Evolutionary conservation across 2,329 filamentous ascomycete genomes (phyloP), one percentile per base, ranked within the genome.

Genomic region (Pyrenophora seminiperda): DNA sequence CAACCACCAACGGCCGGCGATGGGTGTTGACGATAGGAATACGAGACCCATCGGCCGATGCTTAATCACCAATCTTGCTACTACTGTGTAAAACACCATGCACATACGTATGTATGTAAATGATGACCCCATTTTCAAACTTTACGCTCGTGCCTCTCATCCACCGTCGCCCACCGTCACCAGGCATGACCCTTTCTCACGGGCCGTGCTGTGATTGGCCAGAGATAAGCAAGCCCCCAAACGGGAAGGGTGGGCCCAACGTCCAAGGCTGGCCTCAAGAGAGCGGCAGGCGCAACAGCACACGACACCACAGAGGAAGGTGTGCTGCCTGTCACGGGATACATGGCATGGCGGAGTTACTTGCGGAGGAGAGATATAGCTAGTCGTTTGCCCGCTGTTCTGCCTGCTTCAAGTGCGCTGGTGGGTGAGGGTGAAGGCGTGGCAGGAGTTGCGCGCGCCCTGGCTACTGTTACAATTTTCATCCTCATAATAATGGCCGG

Each of bases 141-240:
- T 49, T 47, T 24, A 41, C 55, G 50, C 49, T 40, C 50, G 47
- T 47, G 53, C 45, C 44, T 44, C 33, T 22, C 33, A 56, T 41
- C 40, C 54, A 51, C 52, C 34, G 47, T 50, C 57, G 55, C 39
- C 17, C 24, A 27, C n/a, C n/a, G 48, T 29, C 43, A 41, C 14
- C 41, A 40, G 42, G 53, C 39, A 44, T 47, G 38, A 4, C 24
- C 22, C 24, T 47, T 39, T 24, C 18, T 27, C 31, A 30, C 33
- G 17, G 10, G 4, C 24, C n/a, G 31, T 20, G 19, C 3, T 20
- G 43, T 48, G 44, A 67, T 66, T 68, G 66, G 66, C 38, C 48
- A 59, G 54, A 61, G 66, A 68, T 67, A 69, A 66, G 50, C 9
- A 9, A 47, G 22, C 10, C 27, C 53, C 45, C 38, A 56, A 46